Evolutionary conservation across 495 filamentous ascomycete genomes (phyloP).

Genomic region (Bathelium albidoporum): DNA sequence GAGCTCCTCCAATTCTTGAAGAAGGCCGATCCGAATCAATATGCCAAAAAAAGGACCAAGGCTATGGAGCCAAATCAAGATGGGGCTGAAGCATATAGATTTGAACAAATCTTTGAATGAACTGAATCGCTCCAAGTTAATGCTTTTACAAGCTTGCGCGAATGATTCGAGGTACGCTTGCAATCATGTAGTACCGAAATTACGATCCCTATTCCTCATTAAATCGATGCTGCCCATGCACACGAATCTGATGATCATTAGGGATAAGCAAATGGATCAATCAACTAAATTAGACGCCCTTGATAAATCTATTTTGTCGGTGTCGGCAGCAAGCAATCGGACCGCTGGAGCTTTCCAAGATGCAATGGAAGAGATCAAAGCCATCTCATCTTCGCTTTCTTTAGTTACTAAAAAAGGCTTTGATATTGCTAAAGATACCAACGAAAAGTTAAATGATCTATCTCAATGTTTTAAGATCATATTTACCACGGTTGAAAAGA

Average conservation of each 20-base stretch:
- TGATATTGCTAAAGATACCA: background rate
- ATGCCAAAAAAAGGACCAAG: background rate
- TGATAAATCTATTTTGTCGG: background rate
- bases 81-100: background rate
- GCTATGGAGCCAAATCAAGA: background rate
- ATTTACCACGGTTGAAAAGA: background rate
- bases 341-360: background rate
- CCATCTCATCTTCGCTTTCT: background rate
- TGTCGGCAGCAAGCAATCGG: background rate
- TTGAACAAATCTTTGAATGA: background rate
- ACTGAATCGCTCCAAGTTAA: background rate
- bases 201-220: background rate
- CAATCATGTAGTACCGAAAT: background rate
- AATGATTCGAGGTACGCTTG: background rate
- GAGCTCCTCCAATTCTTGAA: background rate
- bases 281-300: background rate
- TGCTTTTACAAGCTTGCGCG: background rate
- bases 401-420: background rate
- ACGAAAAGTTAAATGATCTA: background rate
- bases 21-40: background rate
- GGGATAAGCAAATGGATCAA: background rate
- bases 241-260: background rate
- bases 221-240: background rate
- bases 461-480: background rate
- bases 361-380: background rate